Evolutionary conservation across 1,139 yeast genomes (phyloP), one percentile per base, ranked within the genome.

Genomic region (Entelexis sorbosivorans): DNA sequence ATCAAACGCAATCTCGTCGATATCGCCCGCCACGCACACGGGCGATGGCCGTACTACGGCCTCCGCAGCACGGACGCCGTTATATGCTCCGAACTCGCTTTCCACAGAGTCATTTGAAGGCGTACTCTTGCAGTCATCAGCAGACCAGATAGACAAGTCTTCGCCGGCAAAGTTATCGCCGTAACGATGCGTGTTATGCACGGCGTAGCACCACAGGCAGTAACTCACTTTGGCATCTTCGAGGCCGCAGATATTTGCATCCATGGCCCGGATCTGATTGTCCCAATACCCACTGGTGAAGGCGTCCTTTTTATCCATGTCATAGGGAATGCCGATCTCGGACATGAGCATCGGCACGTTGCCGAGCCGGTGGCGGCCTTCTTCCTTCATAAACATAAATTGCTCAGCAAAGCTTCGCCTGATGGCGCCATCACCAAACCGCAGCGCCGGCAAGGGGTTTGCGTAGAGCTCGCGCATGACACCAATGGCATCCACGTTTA

Each of bases 251-350:
- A 81, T 74, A 46, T 88, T 66, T 0, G 96, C 95, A 69, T 89
- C 96, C 66, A 86, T 69, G 0, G 96, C 96, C 7, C 77, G 72
- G 2, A 84, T 81, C 62, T 89, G 97, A 1, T 86, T 74, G 13
- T 73, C 66, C 63, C 78, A 88, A 56, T 79, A 76, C 1, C 89
- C 87, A 51, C 72, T 73, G 1, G 64, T 63, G 62, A 77, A 88
- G 0, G 96, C 85, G 44, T 69, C 70, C 60, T 56, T 55, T 54
- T 76, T 74, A 64, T 89, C 91, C 95, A 89, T 84, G 65, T 91
- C 96, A 65, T 81, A 87, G 2, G 98, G 97, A 81, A 89, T 85
- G 2, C 98, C 98, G n/a, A 91, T 88, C 66, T 89, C 98, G 0
- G 95, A 80, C 73, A 91, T 79, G 39, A 89, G 69, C 8, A 83